phyloP scores from a whole-genome alignment of 176 grass and related monocot genomes.

The barley (Hordeum vulgare) region MorexV3_pseudomolecules_assembly NC_058522.1:419244593-419245092 shows the following conservation, averaged over 20 bases:
- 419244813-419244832: constrained; percentile 87
- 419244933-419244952: background rate
- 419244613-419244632: constrained; percentile 63
- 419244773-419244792: constrained; percentile 55
- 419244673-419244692: constrained; percentile 82
- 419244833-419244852: constrained; percentile 98
- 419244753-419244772: constrained; percentile 45
- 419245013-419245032: background rate
- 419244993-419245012: background rate
- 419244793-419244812: constrained; percentile 71
- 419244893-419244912: constrained; percentile 15
- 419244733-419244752: constrained; percentile 65
- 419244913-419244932: background rate
- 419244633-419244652: constrained; percentile 71
- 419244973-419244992: background rate
- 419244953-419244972: background rate
- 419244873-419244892: constrained; percentile 78
- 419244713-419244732: constrained; percentile 86
- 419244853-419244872: constrained; percentile 88
- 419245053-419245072: background rate
- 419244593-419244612: constrained; percentile 49
- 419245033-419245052: background rate
- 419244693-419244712: constrained; percentile 82
- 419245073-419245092: constrained; percentile 9
- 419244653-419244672: constrained; percentile 98